Evolutionary conservation across 202 grass and related monocot species (phyloP).

Genomic region (Zizania palustris): DNA sequence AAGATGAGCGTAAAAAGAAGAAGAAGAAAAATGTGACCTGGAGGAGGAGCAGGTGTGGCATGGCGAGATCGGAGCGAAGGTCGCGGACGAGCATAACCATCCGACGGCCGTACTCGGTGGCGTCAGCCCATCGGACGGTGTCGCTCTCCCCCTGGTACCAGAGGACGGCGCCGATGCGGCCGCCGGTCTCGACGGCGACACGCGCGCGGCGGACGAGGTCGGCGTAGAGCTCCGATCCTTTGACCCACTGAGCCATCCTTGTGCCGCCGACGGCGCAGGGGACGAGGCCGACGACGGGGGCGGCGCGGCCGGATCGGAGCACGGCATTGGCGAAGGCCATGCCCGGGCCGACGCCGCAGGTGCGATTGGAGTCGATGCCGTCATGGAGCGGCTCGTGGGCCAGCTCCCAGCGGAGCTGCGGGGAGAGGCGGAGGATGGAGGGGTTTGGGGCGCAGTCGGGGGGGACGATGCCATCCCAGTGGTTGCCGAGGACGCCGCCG

Average conservation of each 20-base stretch:
- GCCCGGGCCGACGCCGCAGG: slow-evolving; percentile 80
- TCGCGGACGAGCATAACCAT: slow-evolving; percentile 61
- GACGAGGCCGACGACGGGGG: slow-evolving; percentile 49
- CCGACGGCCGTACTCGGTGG: slow-evolving; percentile 50
- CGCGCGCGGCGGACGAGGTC: slow-evolving; percentile 60
- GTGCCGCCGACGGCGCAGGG: slow-evolving; percentile 91
- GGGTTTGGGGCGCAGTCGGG: slow-evolving; percentile 49
- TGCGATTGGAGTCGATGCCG: slow-evolving; percentile 68
- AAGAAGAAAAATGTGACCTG: slow-evolving; percentile 45
- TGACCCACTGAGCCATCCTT: slow-evolving; percentile 66
- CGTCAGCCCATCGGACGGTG: slow-evolving; percentile 54
- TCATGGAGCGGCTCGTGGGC: slow-evolving; percentile 72
- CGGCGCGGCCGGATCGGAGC: slow-evolving; percentile 29
- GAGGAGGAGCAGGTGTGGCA: slow-evolving; percentile 79
- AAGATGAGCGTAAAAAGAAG: too few species aligned
- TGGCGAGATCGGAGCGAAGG: slow-evolving; percentile 60
- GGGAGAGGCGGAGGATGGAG: slow-evolving; percentile 58
- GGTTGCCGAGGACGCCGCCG: slow-evolving; percentile 58
- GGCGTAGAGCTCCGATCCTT: slow-evolving; percentile 56
- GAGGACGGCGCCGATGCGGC: slow-evolving; percentile 63
- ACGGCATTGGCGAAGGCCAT: slow-evolving; percentile 75
- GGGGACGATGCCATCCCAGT: slow-evolving; percentile 71
- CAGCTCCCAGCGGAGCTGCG: slow-evolving; percentile 57
- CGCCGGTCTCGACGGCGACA: slow-evolving; percentile 48
- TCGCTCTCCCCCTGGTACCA: slow-evolving; percentile 99